Base-by-base conservation (phyloP, 2,329 filamentous ascomycete genomes). In the Macrophomina tecta region DNA sequence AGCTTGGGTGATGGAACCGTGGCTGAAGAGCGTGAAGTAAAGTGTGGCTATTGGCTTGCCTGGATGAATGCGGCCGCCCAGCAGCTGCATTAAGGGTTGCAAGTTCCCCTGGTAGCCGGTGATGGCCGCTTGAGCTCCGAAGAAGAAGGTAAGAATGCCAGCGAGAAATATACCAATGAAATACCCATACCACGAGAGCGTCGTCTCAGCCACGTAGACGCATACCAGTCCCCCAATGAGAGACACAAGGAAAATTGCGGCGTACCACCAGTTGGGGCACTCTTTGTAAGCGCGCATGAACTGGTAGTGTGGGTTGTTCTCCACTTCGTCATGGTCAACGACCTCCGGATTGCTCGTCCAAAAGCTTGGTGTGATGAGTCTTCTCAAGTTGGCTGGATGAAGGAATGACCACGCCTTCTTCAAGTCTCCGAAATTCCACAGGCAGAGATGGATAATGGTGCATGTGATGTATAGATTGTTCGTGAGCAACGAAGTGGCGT, bases 381-480 rank as follows among this genome's bases (percentile, higher is more conserved):
- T 42, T 28, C 18, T 12, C 38, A 73, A 34, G 18, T 71, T 71
- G n/a, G 68, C 68, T 1, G 73, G 68, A 53, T 72, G 75, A 9
- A 42, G 61, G 16, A 64, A 77, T 2, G 70, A 66, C 69, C 79
- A 82, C 2, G 72, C 76, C 23, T 70, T 68, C 51, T 79, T 79
- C 38, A 84, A 70, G 34, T 82, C 80, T 16, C 76, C n/a, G 38
- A 52, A 69, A 34, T 69, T 69, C 69, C 67, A 69, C 32, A 65
- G 42, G 2, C 79, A 69, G 66, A 84, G 79, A 66, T 85, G 81
- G 2, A 78, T 75, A 18, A 86, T 73, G 0, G 81, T 79, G 2
- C 84, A 83, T 3, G 83, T 84, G 30, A 36, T 69, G 14, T 18
- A n/a, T 12, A 46, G 18, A 32, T 51, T 56, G 11, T 53, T 65